A percentile compares a stretch with the other conserved stretches of the same genome.
phyloP scores from a whole-genome alignment of 805 yeast genomes.

The Candida odintsovae region DNA sequence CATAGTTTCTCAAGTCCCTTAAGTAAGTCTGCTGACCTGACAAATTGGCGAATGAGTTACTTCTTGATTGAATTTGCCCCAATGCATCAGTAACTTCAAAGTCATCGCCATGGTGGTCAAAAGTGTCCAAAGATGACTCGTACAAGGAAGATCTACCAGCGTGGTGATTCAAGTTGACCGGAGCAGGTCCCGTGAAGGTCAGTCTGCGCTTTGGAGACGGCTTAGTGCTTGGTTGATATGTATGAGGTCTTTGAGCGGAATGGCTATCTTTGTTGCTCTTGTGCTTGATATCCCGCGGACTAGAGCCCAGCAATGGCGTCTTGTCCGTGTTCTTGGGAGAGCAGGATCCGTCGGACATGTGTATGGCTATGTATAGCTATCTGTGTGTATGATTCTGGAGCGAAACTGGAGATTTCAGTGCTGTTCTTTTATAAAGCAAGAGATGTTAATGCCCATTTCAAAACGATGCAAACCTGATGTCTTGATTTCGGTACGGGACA shows the following conservation, averaged over 20 bases:
- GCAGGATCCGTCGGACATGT: not conserved
- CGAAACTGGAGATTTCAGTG: not conserved
- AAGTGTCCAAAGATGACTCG: not conserved
- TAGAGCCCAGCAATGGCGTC: not conserved
- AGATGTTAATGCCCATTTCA: not conserved
- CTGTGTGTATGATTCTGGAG: too few species aligned
- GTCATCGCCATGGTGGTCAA: not conserved
- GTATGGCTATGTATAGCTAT: not conserved
- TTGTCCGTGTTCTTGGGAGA: not conserved
- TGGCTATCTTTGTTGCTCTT: not conserved
- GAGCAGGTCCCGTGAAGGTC: constrained; percentile 4
- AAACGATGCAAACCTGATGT: too few species aligned
- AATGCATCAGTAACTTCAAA: constrained; percentile 7
- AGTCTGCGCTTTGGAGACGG: constrained; percentile 7
- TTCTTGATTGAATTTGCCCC: constrained; percentile 5
- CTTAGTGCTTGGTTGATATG: not conserved
- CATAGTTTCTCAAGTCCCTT: constrained; percentile 8
- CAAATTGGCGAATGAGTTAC: constrained; percentile 3
- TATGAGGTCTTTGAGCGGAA: not conserved
- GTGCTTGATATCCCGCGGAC: not conserved
- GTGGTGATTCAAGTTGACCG: not conserved
- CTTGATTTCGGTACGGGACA: too few species aligned
- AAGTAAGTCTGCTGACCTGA: not conserved
- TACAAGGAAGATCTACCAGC: not conserved
- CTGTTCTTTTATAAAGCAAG: not conserved